phyloP scores from a whole-genome alignment of 23 red algal species.

The Gracilaria gracilis region DNA sequence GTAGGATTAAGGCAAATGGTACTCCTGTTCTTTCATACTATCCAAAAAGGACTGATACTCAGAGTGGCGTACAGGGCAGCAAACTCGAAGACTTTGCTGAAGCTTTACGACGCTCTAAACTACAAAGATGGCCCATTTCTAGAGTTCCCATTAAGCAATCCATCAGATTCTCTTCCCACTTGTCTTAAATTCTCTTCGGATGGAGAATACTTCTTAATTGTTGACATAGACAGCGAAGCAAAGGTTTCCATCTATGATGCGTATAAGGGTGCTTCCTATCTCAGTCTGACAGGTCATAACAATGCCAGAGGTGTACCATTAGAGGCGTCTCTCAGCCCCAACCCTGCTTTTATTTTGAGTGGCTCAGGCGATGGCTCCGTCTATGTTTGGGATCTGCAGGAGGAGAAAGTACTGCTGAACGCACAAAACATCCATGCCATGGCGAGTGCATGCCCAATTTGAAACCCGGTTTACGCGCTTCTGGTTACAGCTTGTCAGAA shows the following conservation, averaged over 20 bases:
- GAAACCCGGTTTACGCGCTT: constrained; percentile 92
- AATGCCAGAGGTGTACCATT: constrained; percentile 75
- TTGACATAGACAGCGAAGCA: constrained; percentile 67
- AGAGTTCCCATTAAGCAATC: constrained; percentile 67
- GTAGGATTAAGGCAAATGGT: constrained; percentile 59
- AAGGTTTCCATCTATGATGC: constrained; percentile 86
- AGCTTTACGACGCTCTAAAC: constrained; percentile 89
- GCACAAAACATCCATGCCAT: constrained; percentile 30
- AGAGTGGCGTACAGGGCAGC: constrained; percentile 79
- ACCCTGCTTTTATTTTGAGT: constrained; percentile 81
- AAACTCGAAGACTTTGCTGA: constrained; percentile 69
- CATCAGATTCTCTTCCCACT: constrained; percentile 70
- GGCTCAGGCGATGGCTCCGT: constrained; percentile 87
- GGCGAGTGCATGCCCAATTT: constrained; percentile 49
- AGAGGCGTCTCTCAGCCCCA: constrained; percentile 85
- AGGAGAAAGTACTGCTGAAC: constrained; percentile 48
- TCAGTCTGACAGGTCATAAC: constrained; percentile 58
- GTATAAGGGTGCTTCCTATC: constrained; percentile 69
- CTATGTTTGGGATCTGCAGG: constrained; percentile 74
- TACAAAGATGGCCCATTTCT: constrained; percentile 92
- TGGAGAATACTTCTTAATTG: constrained; percentile 86
- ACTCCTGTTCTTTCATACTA: constrained; percentile 83
- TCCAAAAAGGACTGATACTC: constrained; percentile 89
- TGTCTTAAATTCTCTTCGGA: constrained; percentile 88
- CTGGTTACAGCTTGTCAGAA: constrained; percentile 95